Percentiles rank a stretch among this genome's conserved stretches.
Evolutionary conservation across 2,329 filamentous ascomycete species (phyloP).

Genomic region (Xylariomycetidae sp.): DNA sequence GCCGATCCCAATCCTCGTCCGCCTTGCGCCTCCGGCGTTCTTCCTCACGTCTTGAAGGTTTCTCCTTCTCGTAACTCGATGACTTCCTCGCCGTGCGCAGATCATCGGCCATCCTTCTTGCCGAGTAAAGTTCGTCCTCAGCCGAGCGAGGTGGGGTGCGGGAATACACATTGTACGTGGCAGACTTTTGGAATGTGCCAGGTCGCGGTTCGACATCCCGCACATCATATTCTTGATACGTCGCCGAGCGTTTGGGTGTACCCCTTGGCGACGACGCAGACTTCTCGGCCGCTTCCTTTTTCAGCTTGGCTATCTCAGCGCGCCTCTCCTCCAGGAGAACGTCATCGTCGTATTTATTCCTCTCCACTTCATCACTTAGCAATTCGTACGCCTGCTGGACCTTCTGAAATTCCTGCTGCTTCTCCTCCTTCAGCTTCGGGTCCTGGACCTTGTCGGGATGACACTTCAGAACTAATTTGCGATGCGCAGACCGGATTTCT

Average conservation of each 20-base stretch:
- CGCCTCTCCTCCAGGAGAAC: conserved; percentile 62
- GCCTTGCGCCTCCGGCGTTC: conserved; percentile 33
- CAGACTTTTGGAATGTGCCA: conserved; percentile 31
- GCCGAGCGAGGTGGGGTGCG: conserved; percentile 36
- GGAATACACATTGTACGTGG: conserved; percentile 28
- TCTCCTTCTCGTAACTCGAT: conserved; percentile 39
- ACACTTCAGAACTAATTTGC: conserved; percentile 81
- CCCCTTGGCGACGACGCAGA: background rate
- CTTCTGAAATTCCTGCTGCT: conserved; percentile 83
- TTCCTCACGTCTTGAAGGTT: conserved; percentile 36
- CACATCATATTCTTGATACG: conserved; percentile 37
- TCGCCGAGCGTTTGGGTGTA: conserved; percentile 19
- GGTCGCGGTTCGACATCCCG: conserved; percentile 46
- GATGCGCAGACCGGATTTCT: conserved; percentile 74
- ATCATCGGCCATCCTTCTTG: conserved; percentile 40
- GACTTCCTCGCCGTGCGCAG: conserved; percentile 39
- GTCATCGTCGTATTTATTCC: conserved; percentile 73
- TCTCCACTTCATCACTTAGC: conserved; percentile 70
- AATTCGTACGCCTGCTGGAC: conserved; percentile 93
- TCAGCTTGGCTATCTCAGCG: conserved; percentile 42
- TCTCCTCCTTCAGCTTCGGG: conserved; percentile 67
- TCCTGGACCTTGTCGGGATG: conserved; percentile 91
- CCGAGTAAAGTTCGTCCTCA: conserved; percentile 41
- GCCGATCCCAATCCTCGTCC: conserved; percentile 17
- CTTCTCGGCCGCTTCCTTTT: too few relatives aligned